These are phyloP conservation scores for Saitozyma podzolica DNA, from an alignment of 768 basidiomycete species.

Conservation along the genomic window DNA sequence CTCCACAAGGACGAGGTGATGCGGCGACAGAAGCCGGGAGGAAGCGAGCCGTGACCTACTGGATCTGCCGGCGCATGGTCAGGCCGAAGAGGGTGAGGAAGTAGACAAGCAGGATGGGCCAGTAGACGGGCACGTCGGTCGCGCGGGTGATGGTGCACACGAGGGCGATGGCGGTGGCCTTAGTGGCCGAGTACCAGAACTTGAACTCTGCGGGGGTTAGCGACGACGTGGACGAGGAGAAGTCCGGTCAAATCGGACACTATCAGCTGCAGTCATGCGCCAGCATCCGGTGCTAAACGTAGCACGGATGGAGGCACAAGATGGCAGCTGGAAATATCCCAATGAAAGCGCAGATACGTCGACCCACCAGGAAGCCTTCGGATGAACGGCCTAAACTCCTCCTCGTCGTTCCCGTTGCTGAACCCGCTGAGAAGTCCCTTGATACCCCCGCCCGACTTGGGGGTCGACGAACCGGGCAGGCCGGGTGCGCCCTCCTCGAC, in stretches of 20 bases:
- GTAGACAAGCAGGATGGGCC: conserved; percentile 97
- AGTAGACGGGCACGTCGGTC: conserved; percentile 97
- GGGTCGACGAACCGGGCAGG: conserved; percentile 45
- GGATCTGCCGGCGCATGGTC: conserved; percentile 94
- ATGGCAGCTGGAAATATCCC: neutral
- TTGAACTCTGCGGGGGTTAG: conserved; percentile 49
- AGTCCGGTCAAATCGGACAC: neutral
- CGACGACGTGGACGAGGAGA: neutral
- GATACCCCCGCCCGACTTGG: conserved; percentile 28
- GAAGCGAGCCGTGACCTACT: conserved; percentile 60
- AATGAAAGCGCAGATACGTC: too few relatives aligned
- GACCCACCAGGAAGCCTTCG: conserved; percentile 69
- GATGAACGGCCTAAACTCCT: conserved; percentile 97
- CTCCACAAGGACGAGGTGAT: too few relatives aligned
- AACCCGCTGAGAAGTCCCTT: conserved; percentile 50
- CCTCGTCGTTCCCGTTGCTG: conserved; percentile 56
- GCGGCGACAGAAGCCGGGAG: too few relatives aligned
- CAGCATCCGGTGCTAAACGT: neutral
- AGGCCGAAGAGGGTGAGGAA: conserved; percentile 92
- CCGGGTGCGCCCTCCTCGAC: conserved; percentile 85
- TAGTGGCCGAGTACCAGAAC: conserved; percentile 80
- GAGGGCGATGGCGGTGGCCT: conserved; percentile 78
- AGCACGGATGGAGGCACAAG: too few relatives aligned
- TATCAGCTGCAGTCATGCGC: neutral
- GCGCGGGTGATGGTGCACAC: conserved; percentile 76